Evolutionary conservation across 345 rosid species (phyloP).

Genomic region (Pugionium cornutum): DNA sequence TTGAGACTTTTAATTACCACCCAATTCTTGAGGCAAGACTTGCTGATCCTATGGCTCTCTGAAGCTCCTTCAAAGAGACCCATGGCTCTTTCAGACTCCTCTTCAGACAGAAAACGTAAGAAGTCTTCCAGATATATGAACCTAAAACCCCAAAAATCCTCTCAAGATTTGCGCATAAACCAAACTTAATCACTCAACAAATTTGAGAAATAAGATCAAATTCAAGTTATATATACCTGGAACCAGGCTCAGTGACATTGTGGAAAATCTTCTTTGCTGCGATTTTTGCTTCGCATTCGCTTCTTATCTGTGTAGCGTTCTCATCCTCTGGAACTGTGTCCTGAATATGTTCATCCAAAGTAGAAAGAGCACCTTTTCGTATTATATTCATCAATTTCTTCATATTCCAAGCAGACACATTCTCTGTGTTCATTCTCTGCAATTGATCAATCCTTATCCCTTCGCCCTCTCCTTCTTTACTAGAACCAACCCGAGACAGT

Average conservation of each 20-base stretch:
- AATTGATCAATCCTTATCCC: constrained; percentile 24
- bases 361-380: constrained; percentile 55
- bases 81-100: constrained; percentile 67
- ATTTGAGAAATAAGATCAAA: not conserved
- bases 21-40: constrained; percentile 68
- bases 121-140: constrained; percentile 67
- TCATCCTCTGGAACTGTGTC: constrained; percentile 44
- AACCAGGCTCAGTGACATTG: constrained; percentile 51
- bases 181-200: not conserved
- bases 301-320: constrained; percentile 49
- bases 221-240: constrained; percentile 38
- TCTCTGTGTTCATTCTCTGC: constrained; percentile 54
- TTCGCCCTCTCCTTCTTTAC: constrained; percentile 34
- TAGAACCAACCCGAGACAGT: constrained; percentile 40
- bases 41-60: constrained; percentile 58
- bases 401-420: constrained; percentile 78
- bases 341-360: constrained; percentile 55
- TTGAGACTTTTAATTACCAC: constrained; percentile 52
- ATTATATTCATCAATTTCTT: constrained; percentile 60
- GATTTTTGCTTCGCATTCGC: constrained; percentile 54
- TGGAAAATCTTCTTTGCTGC: constrained; percentile 51
- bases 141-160: constrained; percentile 46
- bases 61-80: constrained; percentile 66
- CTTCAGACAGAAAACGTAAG: constrained; percentile 64
- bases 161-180: constrained; percentile 22